Base-by-base conservation (phyloP, 179 eudicot genomes). In the Silene coronaria region DNA sequence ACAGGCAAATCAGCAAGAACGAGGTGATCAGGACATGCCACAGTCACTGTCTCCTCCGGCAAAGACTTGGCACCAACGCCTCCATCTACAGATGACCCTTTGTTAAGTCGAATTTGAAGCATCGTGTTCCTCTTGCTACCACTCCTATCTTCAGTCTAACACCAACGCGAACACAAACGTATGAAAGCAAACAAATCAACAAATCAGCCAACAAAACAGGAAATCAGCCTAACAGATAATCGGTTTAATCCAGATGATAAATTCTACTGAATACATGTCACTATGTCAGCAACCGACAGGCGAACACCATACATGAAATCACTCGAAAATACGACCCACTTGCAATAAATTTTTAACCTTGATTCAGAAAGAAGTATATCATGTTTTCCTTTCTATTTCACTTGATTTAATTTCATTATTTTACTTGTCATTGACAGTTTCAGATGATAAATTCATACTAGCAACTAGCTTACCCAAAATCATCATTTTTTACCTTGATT, bases 1-100 rank as follows among this genome's bases (percentile, higher is more conserved):
- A 95, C 99, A 28, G 93, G 96, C 76, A 95, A 96, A 83, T 95
- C 97, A 58, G 99, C 97, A 53, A 95, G 86, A 53, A 93, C 86
- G 58, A 95, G 92, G 74, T 95, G 97, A 82, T 95, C 99, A 58
- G 99, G 97, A 74, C 99, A 95, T 26, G 99, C 93, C 51, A 95
- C 96, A 24, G 88, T 95, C 68, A 89, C 97, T 24, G 83, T 79
- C 78, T 93, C 97, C 51, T 61, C 84, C 14, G 87, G 84, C 55
- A 78, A 62, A 1, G 87, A 74, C 80, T 91, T 91, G 23, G 79
- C 78, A 60, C 81, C 90, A 28, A 78, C 74, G 64, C 88, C 90
- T 64, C 87, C 84, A 66, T 91, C 99, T 53, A 72, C 17, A n/a
- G 97, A 78, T 34, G 97, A 83, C 70, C 83, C 85, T 76, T 87